These are phyloP conservation scores for Stemphylium vesicarium DNA, from an alignment of 2,329 filamentous ascomycete genomes.

Conservation along the genomic window DNA sequence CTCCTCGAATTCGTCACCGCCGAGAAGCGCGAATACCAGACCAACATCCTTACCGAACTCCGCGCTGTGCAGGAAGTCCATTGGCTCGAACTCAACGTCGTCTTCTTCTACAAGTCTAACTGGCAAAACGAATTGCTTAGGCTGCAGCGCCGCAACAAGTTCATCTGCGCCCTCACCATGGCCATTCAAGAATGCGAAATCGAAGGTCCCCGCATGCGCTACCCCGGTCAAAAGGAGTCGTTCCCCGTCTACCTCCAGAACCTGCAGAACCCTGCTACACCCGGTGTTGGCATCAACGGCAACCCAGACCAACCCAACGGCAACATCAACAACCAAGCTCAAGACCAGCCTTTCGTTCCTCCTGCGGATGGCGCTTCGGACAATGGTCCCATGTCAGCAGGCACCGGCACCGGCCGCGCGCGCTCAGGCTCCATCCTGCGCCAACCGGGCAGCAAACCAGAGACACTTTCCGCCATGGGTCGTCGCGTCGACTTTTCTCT, in stretches of 20 bases:
- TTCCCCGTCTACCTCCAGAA: constrained; percentile 70
- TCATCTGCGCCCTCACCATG: constrained; percentile 88
- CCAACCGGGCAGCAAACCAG: constrained; percentile 57
- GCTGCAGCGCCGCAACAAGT: constrained; percentile 89
- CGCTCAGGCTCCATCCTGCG: constrained; percentile 63
- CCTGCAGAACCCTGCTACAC: constrained; percentile 53
- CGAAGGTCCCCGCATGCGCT: constrained; percentile 78
- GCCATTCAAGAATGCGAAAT: constrained; percentile 84
- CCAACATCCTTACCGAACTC: constrained; percentile 85
- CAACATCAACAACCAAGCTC: constrained; percentile 41
- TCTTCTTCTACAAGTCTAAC: constrained; percentile 98
- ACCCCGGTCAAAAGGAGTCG: constrained; percentile 70
- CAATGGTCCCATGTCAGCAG: constrained; percentile 1
- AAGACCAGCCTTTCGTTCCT: constrained; percentile 54
- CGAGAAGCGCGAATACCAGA: constrained; percentile 89
- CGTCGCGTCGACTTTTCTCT: constrained; percentile 74
- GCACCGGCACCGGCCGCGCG: constrained; percentile 10
- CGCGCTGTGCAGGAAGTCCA: constrained; percentile 81
- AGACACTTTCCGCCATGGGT: constrained; percentile 63
- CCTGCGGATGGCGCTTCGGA: constrained; percentile 32
- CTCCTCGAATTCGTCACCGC: constrained; percentile 82
- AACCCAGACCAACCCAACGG: constrained; percentile 55
- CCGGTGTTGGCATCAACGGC: constrained; percentile 51
- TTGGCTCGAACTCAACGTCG: constrained; percentile 84
- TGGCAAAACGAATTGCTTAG: constrained; percentile 95